Evolutionary conservation across 371 early-diverging fungal genomes (phyloP).

Genomic region (Rhizopus stolonifer): DNA sequence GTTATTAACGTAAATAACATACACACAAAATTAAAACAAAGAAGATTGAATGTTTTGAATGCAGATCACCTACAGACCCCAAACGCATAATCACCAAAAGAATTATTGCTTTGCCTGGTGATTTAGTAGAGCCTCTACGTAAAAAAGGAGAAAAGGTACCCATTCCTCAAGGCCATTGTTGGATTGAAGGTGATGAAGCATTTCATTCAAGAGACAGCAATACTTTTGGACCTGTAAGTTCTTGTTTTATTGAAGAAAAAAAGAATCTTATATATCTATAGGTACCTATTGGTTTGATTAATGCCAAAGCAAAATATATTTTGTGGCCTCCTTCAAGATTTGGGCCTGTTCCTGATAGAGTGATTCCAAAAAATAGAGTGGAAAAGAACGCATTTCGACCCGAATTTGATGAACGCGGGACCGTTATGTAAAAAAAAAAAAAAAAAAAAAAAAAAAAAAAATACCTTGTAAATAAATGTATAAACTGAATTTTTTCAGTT

Average conservation of each 20-base stretch:
- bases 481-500: neutral
- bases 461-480: neutral
- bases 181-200: constrained; percentile 92
- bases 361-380: constrained; percentile 31
- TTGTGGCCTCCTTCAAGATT: constrained; percentile 74
- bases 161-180: constrained; percentile 86
- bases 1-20: constrained; percentile 61
- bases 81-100: constrained; percentile 76
- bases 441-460: neutral
- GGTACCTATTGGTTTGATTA: constrained; percentile 73
- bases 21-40: neutral
- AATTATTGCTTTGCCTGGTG: constrained; percentile 85
- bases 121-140: constrained; percentile 67
- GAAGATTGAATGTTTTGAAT: neutral
- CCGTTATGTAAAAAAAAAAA: neutral
- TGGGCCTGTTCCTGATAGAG: constrained; percentile 48
- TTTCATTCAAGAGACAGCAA: constrained; percentile 87
- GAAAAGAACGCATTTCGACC: constrained; percentile 22
- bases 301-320: constrained; percentile 57
- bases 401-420: neutral
- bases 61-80: constrained; percentile 73
- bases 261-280: constrained; percentile 4
- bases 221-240: constrained; percentile 76
- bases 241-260: neutral
- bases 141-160: constrained; percentile 44